Conservation (phyloP, 2,329 filamentous ascomycete genomes). For the Dothistroma septosporum region DNA sequence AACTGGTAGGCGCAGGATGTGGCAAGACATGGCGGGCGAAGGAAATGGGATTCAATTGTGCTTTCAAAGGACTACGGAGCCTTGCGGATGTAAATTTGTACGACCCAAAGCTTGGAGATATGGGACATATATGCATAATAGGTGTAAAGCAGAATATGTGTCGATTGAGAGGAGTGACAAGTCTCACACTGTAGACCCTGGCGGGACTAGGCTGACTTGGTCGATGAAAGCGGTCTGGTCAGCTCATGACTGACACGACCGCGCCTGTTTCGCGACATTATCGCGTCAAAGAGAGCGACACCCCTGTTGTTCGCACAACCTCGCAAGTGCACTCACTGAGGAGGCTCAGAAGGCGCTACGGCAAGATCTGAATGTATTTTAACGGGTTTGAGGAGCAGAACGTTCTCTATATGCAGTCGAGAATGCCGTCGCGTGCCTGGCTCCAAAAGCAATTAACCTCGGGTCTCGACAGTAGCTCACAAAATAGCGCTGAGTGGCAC, state of each 20-base stretch:
- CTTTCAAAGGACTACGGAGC: neutral
- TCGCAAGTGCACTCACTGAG: neutral
- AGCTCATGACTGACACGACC: neutral
- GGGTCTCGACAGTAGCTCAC: neutral
- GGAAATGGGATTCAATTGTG: neutral
- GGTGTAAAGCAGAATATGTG: too few relatives aligned
- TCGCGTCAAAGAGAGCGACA: neutral
- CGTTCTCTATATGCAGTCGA: neutral
- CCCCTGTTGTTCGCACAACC: neutral
- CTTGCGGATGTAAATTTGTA: too few relatives aligned
- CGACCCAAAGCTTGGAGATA: neutral
- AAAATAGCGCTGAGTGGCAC: neutral
- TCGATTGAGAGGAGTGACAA: too few relatives aligned
- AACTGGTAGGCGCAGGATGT: constrained; percentile 5
- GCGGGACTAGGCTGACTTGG: neutral
- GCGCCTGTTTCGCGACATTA: neutral
- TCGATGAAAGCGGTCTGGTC: neutral
- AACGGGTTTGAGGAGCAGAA: too few relatives aligned
- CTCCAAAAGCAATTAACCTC: neutral
- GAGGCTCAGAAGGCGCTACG: neutral
- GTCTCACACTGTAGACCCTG: neutral
- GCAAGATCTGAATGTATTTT: too few relatives aligned
- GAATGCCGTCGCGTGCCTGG: neutral
- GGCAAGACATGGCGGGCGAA: neutral
- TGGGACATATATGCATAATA: too few relatives aligned